Evolutionary conservation across 345 rosid genomes (phyloP), one percentile per base, ranked within the genome.

Genomic region (Cardamine chenopodiifolia): DNA sequence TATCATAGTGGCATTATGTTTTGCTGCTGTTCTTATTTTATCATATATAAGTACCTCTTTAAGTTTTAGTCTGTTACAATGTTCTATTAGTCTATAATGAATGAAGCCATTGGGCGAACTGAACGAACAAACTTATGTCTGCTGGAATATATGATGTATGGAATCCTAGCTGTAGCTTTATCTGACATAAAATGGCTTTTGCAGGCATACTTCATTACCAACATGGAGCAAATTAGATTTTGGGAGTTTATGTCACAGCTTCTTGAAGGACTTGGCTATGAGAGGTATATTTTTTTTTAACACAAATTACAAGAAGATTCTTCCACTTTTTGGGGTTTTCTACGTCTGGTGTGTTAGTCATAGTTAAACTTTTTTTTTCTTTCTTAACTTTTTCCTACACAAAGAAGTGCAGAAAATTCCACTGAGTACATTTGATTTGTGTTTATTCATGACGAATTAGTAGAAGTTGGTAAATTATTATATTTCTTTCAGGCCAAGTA

Each of bases 161-260:
- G 10, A 44, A 55, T 45, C 39, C 31, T 66, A 57, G 23, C 12
- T 66, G 66, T 31, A 44, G 25, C 37, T 28, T 58, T 11, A 68
- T 26, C 67, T 62, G 57, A 39, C n/a, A 69, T 22, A 11, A 15
- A 70, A 62, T 70, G 54, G 57, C 31, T 18, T 72, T 40, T 81
- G 81, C 88, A 93, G 97, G 92, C 96, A 62, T 94, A 91, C 83
- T 94, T 94, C 80, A 82, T 91, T 72, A 91, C 96, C 75, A 94
- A 94, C 76, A 88, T 82, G 93, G 96, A 94, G 82, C 88, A 92
- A 35, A 86, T 91, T 64, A 89, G 86, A 80, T 94, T 94, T 75
- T 93, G 98, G 96, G 98, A 89, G 75, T 93, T 91, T 79, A 77
- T 88, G 34, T 89, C 96, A 29, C 85, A 64, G 68, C 74, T 89